A percentile compares a stretch with the other conserved stretches of the same genome.
Evolutionary conservation across 192 early-diverging fungal species (phyloP).

Genomic region (Coemansia sp.): DNA sequence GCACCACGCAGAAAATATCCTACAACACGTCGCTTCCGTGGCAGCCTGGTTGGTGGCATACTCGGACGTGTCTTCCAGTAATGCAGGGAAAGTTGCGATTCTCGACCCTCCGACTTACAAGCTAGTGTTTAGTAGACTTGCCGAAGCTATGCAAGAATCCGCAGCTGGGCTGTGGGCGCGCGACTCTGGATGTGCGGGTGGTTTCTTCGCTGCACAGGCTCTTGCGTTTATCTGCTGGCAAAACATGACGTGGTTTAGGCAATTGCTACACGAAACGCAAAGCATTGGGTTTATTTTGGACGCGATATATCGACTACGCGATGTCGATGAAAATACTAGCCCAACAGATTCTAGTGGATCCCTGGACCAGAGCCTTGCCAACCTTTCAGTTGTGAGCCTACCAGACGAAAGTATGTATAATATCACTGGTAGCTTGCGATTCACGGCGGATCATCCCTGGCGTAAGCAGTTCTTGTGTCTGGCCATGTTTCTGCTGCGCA

Average conservation of each 20-base stretch:
- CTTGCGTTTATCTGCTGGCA: conserved; percentile 22
- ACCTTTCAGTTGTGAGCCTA: conserved; percentile 39
- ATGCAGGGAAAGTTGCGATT: background rate
- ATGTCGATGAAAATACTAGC: background rate
- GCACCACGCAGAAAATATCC: background rate
- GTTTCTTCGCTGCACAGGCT: conserved; percentile 17
- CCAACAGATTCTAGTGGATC: conserved; percentile 3
- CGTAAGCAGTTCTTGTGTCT: conserved; percentile 6
- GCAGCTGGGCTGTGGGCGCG: background rate
- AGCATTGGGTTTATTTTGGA: conserved; percentile 13
- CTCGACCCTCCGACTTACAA: conserved; percentile 22
- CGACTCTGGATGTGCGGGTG: background rate
- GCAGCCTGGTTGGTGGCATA: conserved; percentile 31
- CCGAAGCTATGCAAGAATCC: background rate
- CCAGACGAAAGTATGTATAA: conserved; percentile 38
- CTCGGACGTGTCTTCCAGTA: conserved; percentile 2
- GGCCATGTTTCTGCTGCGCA: conserved; percentile 15
- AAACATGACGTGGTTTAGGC: conserved; percentile 14
- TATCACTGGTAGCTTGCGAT: conserved; percentile 3
- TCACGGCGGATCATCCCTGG: background rate
- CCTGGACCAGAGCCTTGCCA: conserved; percentile 24
- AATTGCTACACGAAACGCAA: conserved; percentile 38
- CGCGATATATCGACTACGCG: conserved; percentile 5
- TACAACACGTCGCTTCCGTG: conserved; percentile 3
- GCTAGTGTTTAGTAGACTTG: conserved; percentile 24